Evolutionary conservation across 164 flowering plant genomes (phyloP), one percentile per base, ranked within the genome.

Genomic region (Cinnamomum chago): DNA sequence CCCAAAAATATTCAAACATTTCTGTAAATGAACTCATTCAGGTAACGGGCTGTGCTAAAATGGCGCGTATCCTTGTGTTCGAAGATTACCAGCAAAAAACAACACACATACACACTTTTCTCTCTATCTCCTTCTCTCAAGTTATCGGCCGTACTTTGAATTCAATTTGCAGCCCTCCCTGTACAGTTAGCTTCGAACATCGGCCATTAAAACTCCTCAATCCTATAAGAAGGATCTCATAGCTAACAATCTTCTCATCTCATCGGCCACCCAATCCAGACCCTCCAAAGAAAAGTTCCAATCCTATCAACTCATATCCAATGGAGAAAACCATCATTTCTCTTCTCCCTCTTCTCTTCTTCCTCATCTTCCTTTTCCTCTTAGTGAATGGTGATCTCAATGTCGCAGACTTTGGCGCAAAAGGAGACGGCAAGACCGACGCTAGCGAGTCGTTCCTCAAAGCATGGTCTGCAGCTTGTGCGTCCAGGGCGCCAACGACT

Each of bases 381-480:
- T 18, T 27, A 58, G 75, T 23, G 5, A 62, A 50, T 50, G 75
- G 33, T 5, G 12, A 24, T 2, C 65, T 55, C 68, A 75, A 80
- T 70, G 71, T 84, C 3, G 65, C 73, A 11, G 35, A 67, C n/a
- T 77, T 76, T 28, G 86, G 86, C 24, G 86, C 86, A 23, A 79
- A 58, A 15, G 60, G 81, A 1, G 76, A 80, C 24, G 86, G 86
- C 5, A 76, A 5, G 35, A 71, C 76, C 7, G 86, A 84, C 25
- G 69, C 78, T 17, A 75, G 78, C 62, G 35, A 71, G 3, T 64
- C 82, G 2, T 81, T 82, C 73, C 78, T 80, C 14, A 68, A 67
- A 18, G 85, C 85, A 50, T 84, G 86, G 86, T 18, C 33, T 2
- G 40, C 76, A 1, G 83, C 86, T 27, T 84, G 86, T 67, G 65